Evolutionary conservation across 805 yeast genomes (phyloP).

Genomic region (Metschnikowia santaceciliae): DNA sequence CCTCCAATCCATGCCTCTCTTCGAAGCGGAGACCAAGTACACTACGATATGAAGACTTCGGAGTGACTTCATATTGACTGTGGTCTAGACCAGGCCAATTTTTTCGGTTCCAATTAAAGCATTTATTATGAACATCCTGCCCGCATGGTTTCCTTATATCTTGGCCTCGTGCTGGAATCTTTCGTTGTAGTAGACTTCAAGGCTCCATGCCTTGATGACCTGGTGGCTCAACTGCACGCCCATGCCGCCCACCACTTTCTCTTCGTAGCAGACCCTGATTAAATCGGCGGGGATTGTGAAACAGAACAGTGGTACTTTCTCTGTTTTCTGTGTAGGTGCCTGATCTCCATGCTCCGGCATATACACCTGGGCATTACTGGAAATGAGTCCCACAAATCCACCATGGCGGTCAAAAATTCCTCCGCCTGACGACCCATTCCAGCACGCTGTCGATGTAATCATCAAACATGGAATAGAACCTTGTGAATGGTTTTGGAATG

Average conservation of each 20-base stretch:
- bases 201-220: slow-evolving; percentile 22
- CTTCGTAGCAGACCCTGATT: slow-evolving; percentile 21
- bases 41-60: background rate
- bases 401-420: slow-evolving; percentile 28
- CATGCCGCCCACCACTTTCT: background rate
- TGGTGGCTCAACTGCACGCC: slow-evolving; percentile 11
- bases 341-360: slow-evolving; percentile 13
- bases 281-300: slow-evolving; percentile 33
- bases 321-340: slow-evolving; percentile 13
- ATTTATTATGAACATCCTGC: too few relatives aligned
- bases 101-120: too few relatives aligned
- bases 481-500: slow-evolving; percentile 3
- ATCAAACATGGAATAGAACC: slow-evolving; percentile 19
- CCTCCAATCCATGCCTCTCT: slow-evolving; percentile 2
- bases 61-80: background rate
- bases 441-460: slow-evolving; percentile 41
- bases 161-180: slow-evolving; percentile 6
- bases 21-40: background rate
- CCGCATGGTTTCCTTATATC: background rate
- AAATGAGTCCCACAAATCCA: slow-evolving; percentile 39
- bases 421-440: slow-evolving; percentile 53
- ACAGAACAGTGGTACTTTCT: slow-evolving; percentile 30
- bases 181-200: slow-evolving; percentile 23
- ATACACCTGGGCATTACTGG: slow-evolving; percentile 41
- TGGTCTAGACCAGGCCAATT: too few relatives aligned